Conservation (phyloP, 116 monocot genomes). For the Dioscorea cayenensis region DNA sequence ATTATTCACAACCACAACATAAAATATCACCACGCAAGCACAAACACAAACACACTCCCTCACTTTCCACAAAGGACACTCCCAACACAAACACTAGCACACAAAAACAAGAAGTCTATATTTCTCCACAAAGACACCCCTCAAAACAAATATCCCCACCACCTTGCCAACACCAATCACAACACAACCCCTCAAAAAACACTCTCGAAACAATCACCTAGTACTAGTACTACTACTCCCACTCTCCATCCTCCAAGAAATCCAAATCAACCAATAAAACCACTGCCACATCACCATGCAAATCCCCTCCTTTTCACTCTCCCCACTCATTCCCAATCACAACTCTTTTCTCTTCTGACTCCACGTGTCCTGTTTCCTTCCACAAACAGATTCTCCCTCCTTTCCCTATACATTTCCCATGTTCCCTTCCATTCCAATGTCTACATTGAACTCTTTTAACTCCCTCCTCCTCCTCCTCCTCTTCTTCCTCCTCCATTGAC, state of each 20-base stretch:
- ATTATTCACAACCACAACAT: no score
- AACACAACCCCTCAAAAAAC: no score
- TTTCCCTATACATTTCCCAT: neutral
- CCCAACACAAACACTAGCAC: no score
- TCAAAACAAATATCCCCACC: neutral
- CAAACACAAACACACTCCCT: no score
- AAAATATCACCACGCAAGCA: no score
- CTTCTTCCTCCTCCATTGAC: neutral
- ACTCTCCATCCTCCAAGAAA: no score
- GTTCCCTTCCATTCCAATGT: neutral
- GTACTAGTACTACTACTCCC: no score
- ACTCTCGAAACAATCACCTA: no score
- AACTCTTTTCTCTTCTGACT: neutral
- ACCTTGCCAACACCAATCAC: neutral
- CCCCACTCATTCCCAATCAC: neutral
- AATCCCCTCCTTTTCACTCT: neutral
- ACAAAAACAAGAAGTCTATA: neutral
- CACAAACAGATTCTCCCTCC: neutral
- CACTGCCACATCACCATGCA: neutral
- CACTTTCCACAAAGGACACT: no score
- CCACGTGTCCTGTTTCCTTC: neutral
- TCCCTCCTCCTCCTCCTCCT: no score
- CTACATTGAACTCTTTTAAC: no score
- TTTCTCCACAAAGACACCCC: neutral
- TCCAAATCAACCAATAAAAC: no score